Percentiles rank a stretch among this genome's conserved stretches.
These are phyloP conservation scores for Aspergillus proliferans DNA, from an alignment of 2,329 filamentous ascomycete species.

Conservation along the genomic window DNA sequence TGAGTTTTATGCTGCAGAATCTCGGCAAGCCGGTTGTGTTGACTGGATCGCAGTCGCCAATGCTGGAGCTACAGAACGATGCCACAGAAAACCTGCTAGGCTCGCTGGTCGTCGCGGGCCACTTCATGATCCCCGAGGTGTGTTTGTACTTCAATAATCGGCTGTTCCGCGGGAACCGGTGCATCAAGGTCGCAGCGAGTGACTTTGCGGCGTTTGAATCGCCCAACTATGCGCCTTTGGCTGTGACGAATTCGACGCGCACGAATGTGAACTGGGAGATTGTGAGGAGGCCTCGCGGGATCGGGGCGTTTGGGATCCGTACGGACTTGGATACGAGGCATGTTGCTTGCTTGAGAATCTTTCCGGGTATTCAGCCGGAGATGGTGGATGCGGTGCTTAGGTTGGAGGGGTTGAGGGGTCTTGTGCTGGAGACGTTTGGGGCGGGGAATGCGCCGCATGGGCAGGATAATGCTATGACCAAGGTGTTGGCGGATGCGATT, in stretches of 20 bases:
- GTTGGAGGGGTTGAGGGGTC: slow-evolving; percentile 67
- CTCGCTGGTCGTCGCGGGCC: slow-evolving; percentile 81
- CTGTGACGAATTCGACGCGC: slow-evolving; percentile 71
- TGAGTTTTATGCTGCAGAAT: slow-evolving; percentile 90
- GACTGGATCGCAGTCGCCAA: slow-evolving; percentile 76
- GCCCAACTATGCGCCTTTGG: slow-evolving; percentile 78
- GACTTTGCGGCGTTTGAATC: slow-evolving; percentile 82
- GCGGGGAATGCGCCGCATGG: slow-evolving; percentile 87
- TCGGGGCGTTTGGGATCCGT: slow-evolving; percentile 68
- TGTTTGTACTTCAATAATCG: slow-evolving; percentile 91
- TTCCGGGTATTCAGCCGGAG: slow-evolving; percentile 87
- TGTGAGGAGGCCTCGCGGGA: slow-evolving; percentile 65
- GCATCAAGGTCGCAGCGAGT: slow-evolving; percentile 80
- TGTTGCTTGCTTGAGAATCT: slow-evolving; percentile 82
- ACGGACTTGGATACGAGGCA: slow-evolving; percentile 77
- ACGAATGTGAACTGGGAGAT: slow-evolving; percentile 76
- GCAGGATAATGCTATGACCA: slow-evolving; percentile 69
- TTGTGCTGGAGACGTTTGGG: slow-evolving; percentile 87
- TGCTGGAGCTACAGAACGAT: slow-evolving; percentile 85
- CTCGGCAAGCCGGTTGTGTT: slow-evolving; percentile 86
- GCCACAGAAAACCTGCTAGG: slow-evolving; percentile 85
- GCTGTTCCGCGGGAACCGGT: slow-evolving; percentile 79
- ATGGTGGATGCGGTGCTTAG: slow-evolving; percentile 82
- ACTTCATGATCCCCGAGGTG: slow-evolving; percentile 88
- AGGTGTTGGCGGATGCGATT: slow-evolving; percentile 70